Evolutionary conservation across 352 stramenopile species (phyloP), one percentile per base, ranked within the genome.

Genomic region (Globisporangium parvum): DNA sequence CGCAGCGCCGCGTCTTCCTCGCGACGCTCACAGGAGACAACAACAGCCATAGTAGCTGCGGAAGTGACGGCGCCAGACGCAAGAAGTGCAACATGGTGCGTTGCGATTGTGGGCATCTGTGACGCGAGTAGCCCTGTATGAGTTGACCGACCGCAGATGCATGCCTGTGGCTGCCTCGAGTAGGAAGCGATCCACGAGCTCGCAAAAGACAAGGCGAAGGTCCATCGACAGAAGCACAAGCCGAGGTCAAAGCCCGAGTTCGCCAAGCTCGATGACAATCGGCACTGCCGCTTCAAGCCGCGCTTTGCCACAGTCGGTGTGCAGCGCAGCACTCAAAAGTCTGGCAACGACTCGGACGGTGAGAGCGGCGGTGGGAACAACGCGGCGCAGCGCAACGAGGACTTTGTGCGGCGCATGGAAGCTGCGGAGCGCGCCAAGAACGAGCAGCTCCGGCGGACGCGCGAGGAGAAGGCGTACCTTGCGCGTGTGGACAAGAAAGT

Each of bases 361-460:
- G 71, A 84, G 0, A 55, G 64, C 21, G 66, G 65, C 20, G 66
- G 45, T 20, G 18, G 46, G 47, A 60, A 59, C 51, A 63, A 55
- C 48, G 48, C 48, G 8, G 48, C 48, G 54, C 61, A 64, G 54
- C 64, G 69, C 1, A 73, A 64, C 26, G 70, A 87, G 45, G 80
- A 87, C 53, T 87, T 91, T 48, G 68, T 91, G 46, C 76, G 78
- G 0, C 80, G 77, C 24, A 88, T 88, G 74, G 80, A 91, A 44
- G 80, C 80, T 33, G 62, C 77, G 9, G 80, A 91, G 57, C 69
- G 77, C 47, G 80, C 77, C 28, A 73, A 76, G 26, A 66, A 53
- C 1, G 80, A 91, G 39, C 63, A 74, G 24, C 65, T 91, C 28
- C 77, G 77, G 0, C 75, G 80, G 37, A 88, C 73, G 3, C 73